phyloP scores from a whole-genome alignment of 2,329 filamentous ascomycete genomes.

The Metarhizium album region DNA sequence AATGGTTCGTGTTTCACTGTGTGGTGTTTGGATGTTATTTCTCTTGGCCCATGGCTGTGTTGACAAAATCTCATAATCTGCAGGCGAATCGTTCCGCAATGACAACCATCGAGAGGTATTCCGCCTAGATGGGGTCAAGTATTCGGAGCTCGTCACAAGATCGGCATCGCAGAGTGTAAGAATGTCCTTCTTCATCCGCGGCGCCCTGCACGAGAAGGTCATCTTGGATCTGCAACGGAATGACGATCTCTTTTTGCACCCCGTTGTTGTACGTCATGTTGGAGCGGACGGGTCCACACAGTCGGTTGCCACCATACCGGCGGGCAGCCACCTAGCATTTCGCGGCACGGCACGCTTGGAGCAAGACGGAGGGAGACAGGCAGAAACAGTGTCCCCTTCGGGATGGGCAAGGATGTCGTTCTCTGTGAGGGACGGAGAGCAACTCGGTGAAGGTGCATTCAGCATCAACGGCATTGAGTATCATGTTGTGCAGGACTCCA shows the following conservation, averaged over 20 bases:
- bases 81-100: background rate
- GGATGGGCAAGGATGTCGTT: slow-evolving; percentile 9
- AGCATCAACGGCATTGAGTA: slow-evolving; percentile 8
- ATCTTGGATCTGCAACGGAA: slow-evolving; percentile 4
- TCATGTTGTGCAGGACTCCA: slow-evolving; percentile 8
- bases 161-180: background rate
- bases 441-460: slow-evolving; percentile 9
- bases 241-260: slow-evolving; percentile 8
- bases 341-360: background rate
- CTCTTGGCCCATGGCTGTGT: background rate
- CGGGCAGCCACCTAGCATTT: slow-evolving; percentile 7
- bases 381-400: background rate
- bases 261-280: slow-evolving; percentile 4
- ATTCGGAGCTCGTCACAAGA: background rate
- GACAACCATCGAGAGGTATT: background rate
- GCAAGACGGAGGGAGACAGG: background rate
- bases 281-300: slow-evolving; percentile 4
- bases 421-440: slow-evolving; percentile 1
- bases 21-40: background rate
- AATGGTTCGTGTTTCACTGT: background rate
- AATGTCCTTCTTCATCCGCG: background rate
- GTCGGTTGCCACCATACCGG: slow-evolving; percentile 4
- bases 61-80: background rate
- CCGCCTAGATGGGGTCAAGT: background rate
- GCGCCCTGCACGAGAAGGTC: background rate